Base-by-base conservation (phyloP, 2,329 filamentous ascomycete species). In the Neofusicoccum laricinum region DNA sequence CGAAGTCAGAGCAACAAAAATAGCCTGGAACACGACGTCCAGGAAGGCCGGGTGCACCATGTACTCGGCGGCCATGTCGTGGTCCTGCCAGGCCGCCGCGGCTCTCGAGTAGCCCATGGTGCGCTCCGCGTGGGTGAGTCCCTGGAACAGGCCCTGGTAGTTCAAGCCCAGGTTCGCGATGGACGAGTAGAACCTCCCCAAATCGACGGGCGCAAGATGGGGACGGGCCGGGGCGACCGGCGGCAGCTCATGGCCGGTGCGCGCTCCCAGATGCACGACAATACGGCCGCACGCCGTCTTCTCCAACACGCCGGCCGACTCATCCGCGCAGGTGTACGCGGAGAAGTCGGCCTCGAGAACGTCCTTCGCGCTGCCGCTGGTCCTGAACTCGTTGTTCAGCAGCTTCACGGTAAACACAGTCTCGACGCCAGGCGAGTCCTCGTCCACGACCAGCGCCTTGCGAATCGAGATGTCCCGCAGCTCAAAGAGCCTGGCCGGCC, bases 1-100 rank as follows among this genome's bases (percentile, higher is more conserved):
- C 30, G 69, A 71, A 19, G 67, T 68, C 49, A 68, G 68, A 1
- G 76, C 75, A 2, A 71, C 67, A 19, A 76, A 49, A 17, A 72
- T 65, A 0, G 70, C 66, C 55, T 78, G 76, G 14, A 78, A 67
- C 1, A 71, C 71, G 15, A 67, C 69, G 49, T 78, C 76, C 1
- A 77, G 65, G 12, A 66, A 46, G 0, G 67, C 69, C 1, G 76
- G 76, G 61, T 77, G 73, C 7, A 36, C 41, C 34, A 50, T 53
- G 36, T 53, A 40, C 5, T 43, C 46, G 2, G 43, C 14, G 2
- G 34, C 15, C 25, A 38, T 48, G 5, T 32, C 25, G 12, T 36
- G 30, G 4, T 55, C 11, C 36, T 55, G 11, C 51, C 51, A 55
- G 1, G 19, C 15, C 11, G 51, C 51, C 12, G 34, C 17, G 4